Base-by-base conservation (phyloP, 2,329 filamentous ascomycete genomes). In the Fusarium abutilonis region DNA sequence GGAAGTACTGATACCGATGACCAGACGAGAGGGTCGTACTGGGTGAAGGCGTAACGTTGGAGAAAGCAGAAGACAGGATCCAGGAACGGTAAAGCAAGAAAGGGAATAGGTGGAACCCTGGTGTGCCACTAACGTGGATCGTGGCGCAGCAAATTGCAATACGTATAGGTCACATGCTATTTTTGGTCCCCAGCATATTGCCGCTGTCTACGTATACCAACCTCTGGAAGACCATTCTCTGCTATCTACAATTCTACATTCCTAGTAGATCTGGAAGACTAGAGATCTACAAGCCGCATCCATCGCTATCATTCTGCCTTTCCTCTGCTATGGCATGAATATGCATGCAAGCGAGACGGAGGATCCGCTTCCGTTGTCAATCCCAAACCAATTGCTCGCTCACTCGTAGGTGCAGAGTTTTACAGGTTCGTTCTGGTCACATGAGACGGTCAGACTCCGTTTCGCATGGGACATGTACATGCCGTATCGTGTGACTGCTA, bases 1-100 rank as follows among this genome's bases (percentile, higher is more conserved):
- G 19, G 15, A 60, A 57, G 67, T 70, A 70, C 67, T 48, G 58
- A 64, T 70, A 70, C 67, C 54, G 44, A 32, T 23, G 41, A 35
- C 31, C 43, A 31, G 46, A 55, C 51, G 48, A 32, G 45, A 39
- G 38, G 50, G 45, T 56, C 51, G 63, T 70, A 65, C 56, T 55
- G 52, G 17, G 40, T 36, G 32, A 63, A 60, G 52, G 13, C 40
- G 52, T 36, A 64, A 56, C 43, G 58, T 66, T 56, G 42, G 51
- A 53, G 48, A 60, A 36, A 19, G 19, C 26, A 38, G 35, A 45
- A 39, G 21, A 38, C 48, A 64, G 19, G 19, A 4, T 55, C 52
- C 61, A 57, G 47, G 55, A 44, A 53, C 49, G 21, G 15, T 21
- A 45, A 60, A n/a, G 3, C 15, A n/a, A 28, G 19, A 19, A 19